Evolutionary conservation across 1,284 basidiomycete genomes (phyloP).

Genomic region (Inonotus hispidus): DNA sequence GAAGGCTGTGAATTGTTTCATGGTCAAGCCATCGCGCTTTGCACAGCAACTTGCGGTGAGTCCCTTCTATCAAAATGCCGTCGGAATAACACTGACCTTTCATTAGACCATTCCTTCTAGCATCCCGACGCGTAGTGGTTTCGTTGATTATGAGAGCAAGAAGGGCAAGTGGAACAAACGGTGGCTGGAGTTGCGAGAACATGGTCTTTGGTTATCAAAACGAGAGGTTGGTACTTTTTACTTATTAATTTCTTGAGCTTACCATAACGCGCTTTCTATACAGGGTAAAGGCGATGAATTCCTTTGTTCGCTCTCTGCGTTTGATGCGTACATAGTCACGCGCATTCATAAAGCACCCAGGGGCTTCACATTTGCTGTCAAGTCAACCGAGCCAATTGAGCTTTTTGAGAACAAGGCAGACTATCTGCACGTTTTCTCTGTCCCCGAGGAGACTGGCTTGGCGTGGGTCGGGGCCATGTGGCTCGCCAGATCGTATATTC

Average conservation of each 20-base stretch:
- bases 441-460: conserved; percentile 63
- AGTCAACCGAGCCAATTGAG: conserved; percentile 79
- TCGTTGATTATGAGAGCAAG: conserved; percentile 82
- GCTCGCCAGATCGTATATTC: conserved; percentile 72
- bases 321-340: conserved; percentile 78
- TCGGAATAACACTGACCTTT: background rate
- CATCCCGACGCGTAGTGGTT: conserved; percentile 66
- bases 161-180: conserved; percentile 90
- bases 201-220: conserved; percentile 80
- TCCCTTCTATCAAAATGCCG: conserved; percentile 19
- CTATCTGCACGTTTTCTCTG: conserved; percentile 79
- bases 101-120: conserved; percentile 63
- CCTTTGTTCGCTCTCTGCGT: conserved; percentile 78
- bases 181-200: conserved; percentile 80
- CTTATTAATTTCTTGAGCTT: background rate
- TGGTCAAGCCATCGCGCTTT: conserved; percentile 67
- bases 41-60: conserved; percentile 55
- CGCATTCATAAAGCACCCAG: conserved; percentile 71
- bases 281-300: conserved; percentile 80
- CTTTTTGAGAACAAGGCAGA: conserved; percentile 83
- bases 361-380: conserved; percentile 76
- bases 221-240: conserved; percentile 55
- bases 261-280: background rate
- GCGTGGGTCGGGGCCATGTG: conserved; percentile 69
- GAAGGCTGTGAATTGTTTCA: conserved; percentile 68